Conservation (phyloP, 1,139 yeast genomes). For the Suhomyces panamericanus region DNA sequence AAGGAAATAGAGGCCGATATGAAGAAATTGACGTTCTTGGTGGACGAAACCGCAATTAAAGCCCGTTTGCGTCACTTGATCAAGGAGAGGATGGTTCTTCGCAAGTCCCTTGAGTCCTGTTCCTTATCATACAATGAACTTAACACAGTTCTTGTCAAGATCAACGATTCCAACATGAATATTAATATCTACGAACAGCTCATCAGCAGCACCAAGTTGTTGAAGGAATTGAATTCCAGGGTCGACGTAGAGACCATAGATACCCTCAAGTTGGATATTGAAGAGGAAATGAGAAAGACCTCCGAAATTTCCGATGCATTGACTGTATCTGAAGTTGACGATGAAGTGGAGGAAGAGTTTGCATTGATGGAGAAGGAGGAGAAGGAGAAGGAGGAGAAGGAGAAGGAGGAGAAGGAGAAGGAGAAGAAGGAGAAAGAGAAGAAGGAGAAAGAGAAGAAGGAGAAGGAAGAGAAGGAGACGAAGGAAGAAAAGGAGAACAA, state of each 20-base stretch:
- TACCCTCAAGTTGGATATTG: constrained; percentile 40
- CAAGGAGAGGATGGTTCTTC: constrained; percentile 8
- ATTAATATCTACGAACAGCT: constrained; percentile 38
- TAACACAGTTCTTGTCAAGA: constrained; percentile 38
- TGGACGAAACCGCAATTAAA: constrained; percentile 7
- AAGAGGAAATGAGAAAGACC: constrained; percentile 35
- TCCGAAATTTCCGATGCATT: constrained; percentile 35
- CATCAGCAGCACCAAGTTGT: constrained; percentile 34
- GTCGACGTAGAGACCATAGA: constrained; percentile 33
- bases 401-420: constrained; percentile 1
- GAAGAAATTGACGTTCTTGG: constrained; percentile 4
- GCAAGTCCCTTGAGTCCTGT: constrained; percentile 26
- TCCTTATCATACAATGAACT: constrained; percentile 38
- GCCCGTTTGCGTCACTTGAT: constrained; percentile 11
- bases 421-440: background rate
- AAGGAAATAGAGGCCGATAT: constrained; percentile 22
- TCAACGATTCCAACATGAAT: constrained; percentile 51
- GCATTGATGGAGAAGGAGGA: constrained; percentile 10
- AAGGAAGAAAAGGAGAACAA: background rate
- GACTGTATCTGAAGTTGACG: constrained; percentile 19
- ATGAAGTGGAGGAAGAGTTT: constrained; percentile 22
- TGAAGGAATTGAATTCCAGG: constrained; percentile 33
- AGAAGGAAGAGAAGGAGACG: background rate
- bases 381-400: background rate
- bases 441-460: background rate